These are phyloP conservation scores for Puccinia hordei DNA, from an alignment of 1,284 basidiomycete species.

Conservation along the genomic window DNA sequence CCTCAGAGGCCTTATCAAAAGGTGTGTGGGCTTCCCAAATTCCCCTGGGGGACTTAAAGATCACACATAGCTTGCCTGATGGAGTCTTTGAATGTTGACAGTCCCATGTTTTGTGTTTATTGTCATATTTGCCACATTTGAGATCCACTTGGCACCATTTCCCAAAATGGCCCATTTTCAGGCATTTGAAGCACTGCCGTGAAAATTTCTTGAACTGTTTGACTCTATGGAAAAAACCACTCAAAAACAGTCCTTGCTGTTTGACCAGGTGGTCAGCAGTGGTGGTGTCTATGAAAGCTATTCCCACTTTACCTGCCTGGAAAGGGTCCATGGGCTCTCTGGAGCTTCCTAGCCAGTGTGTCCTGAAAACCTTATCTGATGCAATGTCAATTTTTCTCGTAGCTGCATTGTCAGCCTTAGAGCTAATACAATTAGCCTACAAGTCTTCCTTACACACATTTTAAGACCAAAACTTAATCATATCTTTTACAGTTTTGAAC, in stretches of 20 bases:
- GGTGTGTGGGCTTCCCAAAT: not conserved
- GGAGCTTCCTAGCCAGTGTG: not conserved
- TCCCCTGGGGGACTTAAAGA: not conserved
- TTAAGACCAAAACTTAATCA: no score
- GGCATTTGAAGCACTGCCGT: constrained; percentile 17
- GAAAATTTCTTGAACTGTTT: not conserved
- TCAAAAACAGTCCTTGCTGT: not conserved
- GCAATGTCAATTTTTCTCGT: not conserved
- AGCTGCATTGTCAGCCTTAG: no score
- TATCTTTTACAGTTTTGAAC: no score
- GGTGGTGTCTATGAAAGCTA: not conserved
- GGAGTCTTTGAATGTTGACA: not conserved
- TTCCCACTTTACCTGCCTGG: not conserved
- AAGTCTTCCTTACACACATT: no score
- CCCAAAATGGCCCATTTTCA: constrained; percentile 16
- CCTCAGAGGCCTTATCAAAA: not conserved
- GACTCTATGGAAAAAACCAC: not conserved
- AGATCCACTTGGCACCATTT: not conserved
- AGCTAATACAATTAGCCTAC: no score
- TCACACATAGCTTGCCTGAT: not conserved
- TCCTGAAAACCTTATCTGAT: not conserved
- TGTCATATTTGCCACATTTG: not conserved
- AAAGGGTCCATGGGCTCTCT: not conserved
- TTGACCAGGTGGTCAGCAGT: not conserved
- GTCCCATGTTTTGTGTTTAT: not conserved